Evolutionary conservation across 768 basidiomycete species (phyloP).

Genomic region (Mrakia frigida): DNA sequence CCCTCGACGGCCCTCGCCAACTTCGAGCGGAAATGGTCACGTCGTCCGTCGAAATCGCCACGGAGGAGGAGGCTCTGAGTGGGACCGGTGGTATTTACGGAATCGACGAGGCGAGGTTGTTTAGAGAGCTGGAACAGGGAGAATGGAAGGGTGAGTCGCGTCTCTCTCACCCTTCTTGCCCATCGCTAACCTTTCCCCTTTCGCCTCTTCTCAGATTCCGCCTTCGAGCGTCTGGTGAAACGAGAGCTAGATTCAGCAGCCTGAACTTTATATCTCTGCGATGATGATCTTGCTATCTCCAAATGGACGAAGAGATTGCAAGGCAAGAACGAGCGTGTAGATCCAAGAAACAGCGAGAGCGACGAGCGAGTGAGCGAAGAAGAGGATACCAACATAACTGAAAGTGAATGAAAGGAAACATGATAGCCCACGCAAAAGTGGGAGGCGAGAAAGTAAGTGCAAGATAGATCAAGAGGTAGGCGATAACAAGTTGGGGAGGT

Average conservation of each 20-base stretch:
- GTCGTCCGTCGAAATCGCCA: slow-evolving; percentile 56
- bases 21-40: slow-evolving; percentile 47
- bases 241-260: slow-evolving; percentile 21
- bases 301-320: too few species aligned
- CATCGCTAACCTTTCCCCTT: too few species aligned
- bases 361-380: too few species aligned
- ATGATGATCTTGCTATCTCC: not conserved
- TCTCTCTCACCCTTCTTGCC: too few species aligned
- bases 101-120: slow-evolving; percentile 17
- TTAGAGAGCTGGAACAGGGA: slow-evolving; percentile 12
- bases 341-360: too few species aligned
- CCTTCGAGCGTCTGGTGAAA: slow-evolving; percentile 24
- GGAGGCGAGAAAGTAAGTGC: too few species aligned
- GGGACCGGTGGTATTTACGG: slow-evolving; percentile 23
- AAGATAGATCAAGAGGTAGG: too few species aligned
- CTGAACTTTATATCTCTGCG: not conserved
- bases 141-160: slow-evolving; percentile 25
- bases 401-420: too few species aligned
- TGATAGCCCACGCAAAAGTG: too few species aligned
- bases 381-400: too few species aligned
- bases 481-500: not conserved
- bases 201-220: not conserved
- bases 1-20: slow-evolving; percentile 9
- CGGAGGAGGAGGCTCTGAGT: slow-evolving; percentile 43
- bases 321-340: not conserved